Evolutionary conservation across 176 grass and related monocot species (phyloP), one percentile per base, ranked within the genome.

Genomic region (Thinopyrum elongatum): DNA sequence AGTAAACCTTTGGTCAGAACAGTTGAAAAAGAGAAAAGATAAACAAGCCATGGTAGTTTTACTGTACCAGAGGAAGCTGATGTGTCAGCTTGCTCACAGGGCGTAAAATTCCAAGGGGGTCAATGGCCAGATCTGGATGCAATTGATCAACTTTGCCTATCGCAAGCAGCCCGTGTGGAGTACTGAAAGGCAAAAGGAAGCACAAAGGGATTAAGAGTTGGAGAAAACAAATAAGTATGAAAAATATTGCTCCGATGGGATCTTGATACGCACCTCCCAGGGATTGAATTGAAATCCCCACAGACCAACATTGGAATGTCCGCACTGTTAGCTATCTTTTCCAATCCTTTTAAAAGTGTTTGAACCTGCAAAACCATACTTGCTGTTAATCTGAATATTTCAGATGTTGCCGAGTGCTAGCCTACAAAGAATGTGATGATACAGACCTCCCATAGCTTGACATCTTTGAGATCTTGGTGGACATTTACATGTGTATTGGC

Each of bases 251-350:
- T 30, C 53, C 26, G 29, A 62, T 78, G 23, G 27, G 33, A 83
- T 84, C 65, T 87, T 70, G 28, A 62, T 26, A 82, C 67, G 9
- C 72, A 88, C 97, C 97, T 99, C 81, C 94, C 97, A 80, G 97
- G 97, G 77, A 80, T 80, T 46, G 97, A 93, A 85, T 97, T 97
- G 46, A 99, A 99, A 97, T 99, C 94, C 60, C 97, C 97, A 94
- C 97, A 99, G 46, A 99, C 97, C 87, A 99, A 84, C 97, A 99
- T 99, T 49, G 97, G 97, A 97, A 99, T 99, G 79, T 97, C 97
- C 26, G 97, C 97, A 91, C 97, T 99, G 28, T 91, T 89, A 74
- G 97, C 97, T 89, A 99, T 99, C 79, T 99, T 99, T 85, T 99
- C 97, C 82, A 99, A 85, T 70, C 97, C 97, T 91, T 99, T 99